Conservation (phyloP, 228 moss, liverwort and hornwort genomes). For the Sphagnum fallax region DNA sequence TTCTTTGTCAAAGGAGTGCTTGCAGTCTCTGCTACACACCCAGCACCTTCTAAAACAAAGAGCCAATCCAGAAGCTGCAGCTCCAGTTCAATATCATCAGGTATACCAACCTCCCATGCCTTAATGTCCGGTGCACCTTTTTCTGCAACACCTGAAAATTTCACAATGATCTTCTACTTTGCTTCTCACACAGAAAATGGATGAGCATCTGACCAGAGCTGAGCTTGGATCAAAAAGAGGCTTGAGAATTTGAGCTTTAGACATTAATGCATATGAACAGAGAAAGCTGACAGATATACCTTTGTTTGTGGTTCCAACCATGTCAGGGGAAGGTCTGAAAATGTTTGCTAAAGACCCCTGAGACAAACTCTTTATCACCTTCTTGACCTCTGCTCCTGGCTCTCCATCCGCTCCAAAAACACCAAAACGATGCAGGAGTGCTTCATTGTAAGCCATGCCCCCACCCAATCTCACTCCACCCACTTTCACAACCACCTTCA, state of each 20-base stretch:
- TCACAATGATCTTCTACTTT: background rate
- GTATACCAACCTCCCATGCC: conserved; percentile 78
- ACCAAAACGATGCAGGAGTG: conserved; percentile 87
- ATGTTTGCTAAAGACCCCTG: conserved; percentile 77
- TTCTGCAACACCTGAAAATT: conserved; percentile 27
- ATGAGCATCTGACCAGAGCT: too few species aligned
- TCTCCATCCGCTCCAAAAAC: conserved; percentile 86
- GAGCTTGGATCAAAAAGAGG: too few species aligned
- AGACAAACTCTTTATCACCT: conserved; percentile 74
- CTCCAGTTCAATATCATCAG: conserved; percentile 83
- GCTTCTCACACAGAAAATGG: background rate
- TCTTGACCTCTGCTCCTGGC: conserved; percentile 75
- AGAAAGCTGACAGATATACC: conserved; percentile 26
- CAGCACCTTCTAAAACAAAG: conserved; percentile 86
- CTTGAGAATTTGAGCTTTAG: too few species aligned
- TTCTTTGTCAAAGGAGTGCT: conserved; percentile 12
- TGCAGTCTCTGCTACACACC: conserved; percentile 35
- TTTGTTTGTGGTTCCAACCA: conserved; percentile 37
- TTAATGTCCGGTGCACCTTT: conserved; percentile 28
- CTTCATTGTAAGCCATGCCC: conserved; percentile 93
- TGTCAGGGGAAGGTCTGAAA: conserved; percentile 52
- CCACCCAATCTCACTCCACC: conserved; percentile 88
- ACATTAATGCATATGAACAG: too few species aligned
- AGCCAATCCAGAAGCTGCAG: conserved; percentile 97
- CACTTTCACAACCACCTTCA: conserved; percentile 67